Evolutionary conservation across 2,329 filamentous ascomycete genomes (phyloP).

Genomic region (Lachnellula suecica): DNA sequence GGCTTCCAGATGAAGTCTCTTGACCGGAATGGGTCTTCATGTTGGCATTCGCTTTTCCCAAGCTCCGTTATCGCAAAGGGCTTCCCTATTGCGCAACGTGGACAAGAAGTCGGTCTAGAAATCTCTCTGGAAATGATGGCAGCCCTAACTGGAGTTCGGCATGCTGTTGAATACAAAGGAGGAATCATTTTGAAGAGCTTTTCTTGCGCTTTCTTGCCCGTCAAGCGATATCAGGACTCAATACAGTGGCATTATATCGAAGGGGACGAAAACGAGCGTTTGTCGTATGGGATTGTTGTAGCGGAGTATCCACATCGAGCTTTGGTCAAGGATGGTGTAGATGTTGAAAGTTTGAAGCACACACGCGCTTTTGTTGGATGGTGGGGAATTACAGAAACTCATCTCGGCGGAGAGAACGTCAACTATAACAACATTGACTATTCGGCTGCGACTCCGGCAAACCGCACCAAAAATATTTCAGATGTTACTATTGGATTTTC

Average conservation of each 20-base stretch:
- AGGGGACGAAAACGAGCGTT: constrained; percentile 2
- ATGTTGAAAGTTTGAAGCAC: background rate
- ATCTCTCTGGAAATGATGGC: background rate
- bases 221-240: constrained; percentile 2
- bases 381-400: constrained; percentile 12
- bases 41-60: background rate
- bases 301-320: constrained; percentile 1
- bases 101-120: background rate
- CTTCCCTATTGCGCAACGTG: background rate
- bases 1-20: background rate
- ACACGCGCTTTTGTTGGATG: constrained; percentile 16
- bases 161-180: constrained; percentile 10
- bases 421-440: constrained; percentile 4
- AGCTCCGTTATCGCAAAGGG: background rate
- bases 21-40: background rate
- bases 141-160: background rate
- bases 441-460: background rate
- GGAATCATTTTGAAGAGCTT: constrained; percentile 23
- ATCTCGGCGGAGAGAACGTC: constrained; percentile 9
- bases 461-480: background rate
- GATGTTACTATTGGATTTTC: background rate
- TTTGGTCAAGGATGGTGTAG: background rate
- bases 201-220: constrained; percentile 16
- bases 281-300: constrained; percentile 8
- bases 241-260: constrained; percentile 25